Base-by-base conservation (phyloP, 441 rosid species). In the Gossypium trilobum region DNA sequence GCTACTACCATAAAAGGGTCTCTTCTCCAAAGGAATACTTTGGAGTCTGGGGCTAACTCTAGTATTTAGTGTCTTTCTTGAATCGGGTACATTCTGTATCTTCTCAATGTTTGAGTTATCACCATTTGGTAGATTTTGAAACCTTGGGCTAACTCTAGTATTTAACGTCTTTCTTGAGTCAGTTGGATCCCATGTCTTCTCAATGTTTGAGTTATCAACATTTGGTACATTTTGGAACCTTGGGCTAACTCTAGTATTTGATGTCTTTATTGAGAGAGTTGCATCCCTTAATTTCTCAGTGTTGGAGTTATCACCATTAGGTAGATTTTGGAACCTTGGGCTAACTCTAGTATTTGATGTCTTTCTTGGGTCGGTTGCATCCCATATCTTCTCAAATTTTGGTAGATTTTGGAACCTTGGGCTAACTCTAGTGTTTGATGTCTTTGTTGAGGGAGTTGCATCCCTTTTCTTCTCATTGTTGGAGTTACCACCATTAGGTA, bases 121-220 rank as follows among this genome's bases (percentile, higher is more conserved):
- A 7, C 5, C 9, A 22, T 64, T 64, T 4, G 31, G 31, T 64
- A 42, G 29, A 20, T 20, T 42, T 42, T 20, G 69, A 17, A 19
- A 19, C 68, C 50, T 63, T 52, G 79, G 69, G 56, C 81, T 76
- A 39, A 59, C 13, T 73, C 82, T 77, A 70, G 52, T 22, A 55
- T 10, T 20, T 11, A 6, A 8, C n/a, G 29, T 23, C 31, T 36
- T 55, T 22, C 60, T 42, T 13, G 31, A n/a, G 19, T 19, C 50
- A 52, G 50, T 29, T 33, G 50, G 62, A 17, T 11, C 11, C 13
- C 4, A 29, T 16, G 20, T 31, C 50, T 22, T 33, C 39, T 14
- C 66, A 65, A 46, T 5, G 70, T 3, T 23, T 3, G 27, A 4
- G 62, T 58, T 58, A 58, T 17, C 17, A 5, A 6, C 62, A 57